phyloP scores from a whole-genome alignment of 2,329 filamentous ascomycete genomes.

The Teratosphaeriaceae sp. region DNA sequence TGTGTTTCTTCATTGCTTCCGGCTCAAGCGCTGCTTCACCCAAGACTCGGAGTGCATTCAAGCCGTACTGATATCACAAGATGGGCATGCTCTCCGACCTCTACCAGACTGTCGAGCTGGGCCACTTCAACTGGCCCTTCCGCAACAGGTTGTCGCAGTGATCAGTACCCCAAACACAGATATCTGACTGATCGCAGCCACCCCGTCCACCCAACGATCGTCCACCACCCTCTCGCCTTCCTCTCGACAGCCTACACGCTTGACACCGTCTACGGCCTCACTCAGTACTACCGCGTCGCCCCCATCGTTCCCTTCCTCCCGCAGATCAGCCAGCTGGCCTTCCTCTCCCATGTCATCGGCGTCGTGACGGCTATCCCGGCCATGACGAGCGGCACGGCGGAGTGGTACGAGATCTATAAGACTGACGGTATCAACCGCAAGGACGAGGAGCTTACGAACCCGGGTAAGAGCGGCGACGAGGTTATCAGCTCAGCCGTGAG shows the following conservation, averaged over 20 bases:
- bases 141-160: conserved; percentile 4
- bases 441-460: conserved; percentile 5
- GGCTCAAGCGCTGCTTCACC: not conserved
- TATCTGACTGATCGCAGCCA: not conserved
- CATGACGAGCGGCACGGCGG: conserved; percentile 5
- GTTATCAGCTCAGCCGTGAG: conserved; percentile 1
- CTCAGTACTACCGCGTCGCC: conserved; percentile 1
- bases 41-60: not conserved
- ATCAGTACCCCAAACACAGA: not conserved
- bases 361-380: conserved; percentile 2
- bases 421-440: not conserved
- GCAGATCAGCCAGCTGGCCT: conserved; percentile 2
- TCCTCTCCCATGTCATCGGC: conserved; percentile 3
- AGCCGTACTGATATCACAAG: not conserved
- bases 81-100: conserved; percentile 4
- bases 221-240: conserved; percentile 6
- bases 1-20: not conserved
- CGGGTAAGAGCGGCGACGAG: conserved; percentile 5
- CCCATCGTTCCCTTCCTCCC: conserved; percentile 4
- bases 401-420: conserved; percentile 6
- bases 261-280: conserved; percentile 6
- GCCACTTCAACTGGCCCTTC: conserved; percentile 6
- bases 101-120: conserved; percentile 4
- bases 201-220: conserved; percentile 4
- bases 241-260: conserved; percentile 6